phyloP scores from a whole-genome alignment of 1,284 basidiomycete species.

The Sphagnurus paluster region DNA sequence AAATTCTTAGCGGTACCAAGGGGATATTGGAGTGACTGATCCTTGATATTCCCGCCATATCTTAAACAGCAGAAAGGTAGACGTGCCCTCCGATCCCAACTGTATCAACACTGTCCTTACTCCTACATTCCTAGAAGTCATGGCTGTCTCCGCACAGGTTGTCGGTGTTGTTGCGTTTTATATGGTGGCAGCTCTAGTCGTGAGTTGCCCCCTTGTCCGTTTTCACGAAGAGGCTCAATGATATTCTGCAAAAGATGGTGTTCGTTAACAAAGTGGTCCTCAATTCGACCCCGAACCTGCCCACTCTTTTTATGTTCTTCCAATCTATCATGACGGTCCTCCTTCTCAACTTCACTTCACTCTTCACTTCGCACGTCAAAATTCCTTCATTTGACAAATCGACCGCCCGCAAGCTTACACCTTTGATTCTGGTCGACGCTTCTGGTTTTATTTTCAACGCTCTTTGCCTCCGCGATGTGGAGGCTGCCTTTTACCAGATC shows the following conservation, averaged over 20 bases:
- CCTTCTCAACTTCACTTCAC: constrained; percentile 54
- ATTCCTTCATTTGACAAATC: constrained; percentile 55
- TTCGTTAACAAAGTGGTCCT: constrained; percentile 76
- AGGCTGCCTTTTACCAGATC: constrained; percentile 81
- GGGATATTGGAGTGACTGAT: too few species aligned
- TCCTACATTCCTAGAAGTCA: constrained; percentile 6
- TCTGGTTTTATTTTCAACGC: constrained; percentile 78
- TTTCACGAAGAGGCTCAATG: neutral
- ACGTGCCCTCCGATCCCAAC: too few species aligned
- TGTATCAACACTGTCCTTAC: constrained; percentile 8
- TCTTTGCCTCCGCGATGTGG: constrained; percentile 71
- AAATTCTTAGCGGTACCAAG: too few species aligned
- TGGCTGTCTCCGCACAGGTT: constrained; percentile 41
- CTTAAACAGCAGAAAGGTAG: too few species aligned
- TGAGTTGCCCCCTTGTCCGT: constrained; percentile 34
- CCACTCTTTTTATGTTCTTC: constrained; percentile 67
- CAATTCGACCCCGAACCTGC: constrained; percentile 63
- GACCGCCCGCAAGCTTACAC: constrained; percentile 57
- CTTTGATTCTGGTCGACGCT: constrained; percentile 66
- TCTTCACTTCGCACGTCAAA: constrained; percentile 50
- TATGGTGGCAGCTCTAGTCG: constrained; percentile 74
- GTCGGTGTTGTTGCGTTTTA: constrained; percentile 73
- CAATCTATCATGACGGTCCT: constrained; percentile 71
- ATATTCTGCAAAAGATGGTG: constrained; percentile 50
- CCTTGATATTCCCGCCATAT: too few species aligned